Percentiles rank a stretch among this genome's conserved stretches.
phyloP scores from a whole-genome alignment of 345 rosid species.

The Rhodamnia rubescens region DNA sequence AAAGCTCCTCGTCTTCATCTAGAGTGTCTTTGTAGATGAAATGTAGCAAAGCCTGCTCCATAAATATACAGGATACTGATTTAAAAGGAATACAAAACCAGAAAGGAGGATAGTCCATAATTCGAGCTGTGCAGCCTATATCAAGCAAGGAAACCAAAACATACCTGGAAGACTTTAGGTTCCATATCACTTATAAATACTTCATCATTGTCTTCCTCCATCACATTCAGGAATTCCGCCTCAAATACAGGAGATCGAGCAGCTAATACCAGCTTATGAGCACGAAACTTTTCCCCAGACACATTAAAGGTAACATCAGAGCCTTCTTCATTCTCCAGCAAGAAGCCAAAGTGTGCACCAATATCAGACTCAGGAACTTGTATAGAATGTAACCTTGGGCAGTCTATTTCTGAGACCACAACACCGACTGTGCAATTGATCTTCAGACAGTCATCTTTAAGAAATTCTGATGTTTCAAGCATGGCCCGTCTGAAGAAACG shows the following conservation, averaged over 20 bases:
- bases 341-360: slow-evolving; percentile 64
- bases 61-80: background rate
- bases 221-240: slow-evolving; percentile 45
- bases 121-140: background rate
- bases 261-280: slow-evolving; percentile 77
- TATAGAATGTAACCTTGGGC: slow-evolving; percentile 66
- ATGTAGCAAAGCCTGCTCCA: slow-evolving; percentile 65
- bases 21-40: slow-evolving; percentile 65
- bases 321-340: slow-evolving; percentile 75
- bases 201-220: slow-evolving; percentile 47
- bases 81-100: background rate
- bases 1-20: slow-evolving; percentile 53
- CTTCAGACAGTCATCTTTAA: slow-evolving; percentile 82
- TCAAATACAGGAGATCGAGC: slow-evolving; percentile 84
- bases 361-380: slow-evolving; percentile 88
- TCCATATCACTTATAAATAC: slow-evolving; percentile 60
- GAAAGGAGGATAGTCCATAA: background rate
- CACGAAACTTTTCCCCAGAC: slow-evolving; percentile 60
- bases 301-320: slow-evolving; percentile 73
- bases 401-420: slow-evolving; percentile 77
- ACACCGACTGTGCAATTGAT: slow-evolving; percentile 92
- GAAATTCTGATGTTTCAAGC: slow-evolving; percentile 77
- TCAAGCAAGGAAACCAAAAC: background rate
- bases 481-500: slow-evolving; percentile 69
- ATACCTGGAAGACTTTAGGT: slow-evolving; percentile 83